phyloP scores from a whole-genome alignment of 345 rosid genomes.

The Cochlearia excelsa region DNA sequence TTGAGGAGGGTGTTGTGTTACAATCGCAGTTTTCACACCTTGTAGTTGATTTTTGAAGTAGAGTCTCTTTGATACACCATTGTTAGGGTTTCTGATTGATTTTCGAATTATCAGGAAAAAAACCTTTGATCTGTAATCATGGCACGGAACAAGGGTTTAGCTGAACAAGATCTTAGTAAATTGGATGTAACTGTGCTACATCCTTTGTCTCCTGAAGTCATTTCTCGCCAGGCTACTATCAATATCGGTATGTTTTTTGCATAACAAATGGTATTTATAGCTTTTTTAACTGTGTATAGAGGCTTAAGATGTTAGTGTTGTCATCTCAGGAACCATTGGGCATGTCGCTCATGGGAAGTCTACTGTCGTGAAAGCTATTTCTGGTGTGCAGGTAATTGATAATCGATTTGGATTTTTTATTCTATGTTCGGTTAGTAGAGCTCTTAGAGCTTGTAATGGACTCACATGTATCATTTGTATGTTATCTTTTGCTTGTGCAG shows the following conservation, averaged over 20 bases:
- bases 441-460: background rate
- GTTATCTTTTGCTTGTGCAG: conserved; percentile 38
- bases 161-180: conserved; percentile 84
- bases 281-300: background rate
- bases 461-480: conserved; percentile 6
- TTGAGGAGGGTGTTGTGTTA: background rate
- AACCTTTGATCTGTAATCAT: conserved; percentile 30
- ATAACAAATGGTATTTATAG: background rate
- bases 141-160: conserved; percentile 81
- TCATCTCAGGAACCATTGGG: conserved; percentile 72
- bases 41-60: too few relatives aligned
- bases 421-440: background rate
- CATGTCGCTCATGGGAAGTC: conserved; percentile 99
- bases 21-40: background rate
- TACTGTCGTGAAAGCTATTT: conserved; percentile 90
- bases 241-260: conserved; percentile 57
- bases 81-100: conserved; percentile 21
- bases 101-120: conserved; percentile 1
- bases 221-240: conserved; percentile 96
- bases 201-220: conserved; percentile 98
- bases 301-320: conserved; percentile 6
- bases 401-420: background rate
- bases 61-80: background rate
- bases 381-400: conserved; percentile 79
- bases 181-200: conserved; percentile 78